Percentiles rank a stretch among this genome's conserved stretches.
Evolutionary conservation across 129 eudicot genomes (phyloP).

Genomic region (Escallonia rubra): DNA sequence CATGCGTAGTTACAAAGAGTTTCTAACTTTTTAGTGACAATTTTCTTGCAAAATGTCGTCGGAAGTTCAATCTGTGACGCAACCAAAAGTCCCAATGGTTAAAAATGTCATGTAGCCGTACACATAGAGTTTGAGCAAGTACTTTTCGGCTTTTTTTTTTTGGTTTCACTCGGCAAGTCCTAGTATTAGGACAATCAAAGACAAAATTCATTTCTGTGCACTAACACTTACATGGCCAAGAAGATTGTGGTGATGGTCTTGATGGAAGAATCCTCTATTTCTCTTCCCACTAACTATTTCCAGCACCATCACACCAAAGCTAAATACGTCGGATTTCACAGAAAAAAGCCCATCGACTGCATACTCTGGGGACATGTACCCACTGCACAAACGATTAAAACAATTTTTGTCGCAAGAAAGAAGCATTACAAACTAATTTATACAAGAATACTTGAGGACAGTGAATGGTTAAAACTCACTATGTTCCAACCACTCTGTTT

Average conservation of each 20-base stretch:
- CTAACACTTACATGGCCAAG: slow-evolving; percentile 1
- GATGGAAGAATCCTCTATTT: slow-evolving; percentile 5
- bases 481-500: slow-evolving; percentile 2
- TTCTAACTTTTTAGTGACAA: too few species aligned
- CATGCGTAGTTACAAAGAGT: too few species aligned
- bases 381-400: not conserved
- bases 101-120: too few species aligned
- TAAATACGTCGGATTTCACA: slow-evolving; percentile 8
- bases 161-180: too few species aligned
- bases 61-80: too few species aligned
- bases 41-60: too few species aligned
- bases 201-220: too few species aligned
- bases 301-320: slow-evolving; percentile 2
- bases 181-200: too few species aligned
- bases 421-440: not conserved
- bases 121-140: too few species aligned
- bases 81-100: too few species aligned
- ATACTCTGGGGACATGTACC: slow-evolving; percentile 7
- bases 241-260: slow-evolving; percentile 5
- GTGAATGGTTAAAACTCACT: not conserved
- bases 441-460: too few species aligned
- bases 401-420: not conserved
- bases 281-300: not conserved
- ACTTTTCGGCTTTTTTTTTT: too few species aligned
- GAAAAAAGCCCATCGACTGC: not conserved